phyloP scores from a whole-genome alignment of 2,329 filamentous ascomycete species.

The Colletotrichum sp. region DNA sequence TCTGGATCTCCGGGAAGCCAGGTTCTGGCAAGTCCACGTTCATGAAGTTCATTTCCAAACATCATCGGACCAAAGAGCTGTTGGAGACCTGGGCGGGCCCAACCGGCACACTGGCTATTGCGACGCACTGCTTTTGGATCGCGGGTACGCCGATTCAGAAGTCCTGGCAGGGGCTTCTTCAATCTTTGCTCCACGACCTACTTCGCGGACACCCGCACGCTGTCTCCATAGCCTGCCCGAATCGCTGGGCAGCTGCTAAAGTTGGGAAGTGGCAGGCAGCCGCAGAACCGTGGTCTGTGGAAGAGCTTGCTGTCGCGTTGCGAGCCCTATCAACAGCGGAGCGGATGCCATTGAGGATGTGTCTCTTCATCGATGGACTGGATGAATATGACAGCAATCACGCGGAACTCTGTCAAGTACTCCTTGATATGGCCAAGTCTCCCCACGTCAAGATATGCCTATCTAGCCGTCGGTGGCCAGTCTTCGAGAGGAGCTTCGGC shows the following conservation, averaged over 20 bases:
- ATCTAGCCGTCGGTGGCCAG: not conserved
- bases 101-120: not conserved
- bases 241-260: not conserved
- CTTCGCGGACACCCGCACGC: not conserved
- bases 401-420: not conserved
- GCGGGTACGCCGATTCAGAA: not conserved
- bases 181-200: not conserved
- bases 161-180: not conserved
- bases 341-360: not conserved
- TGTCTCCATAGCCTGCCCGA: not conserved
- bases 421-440: not conserved
- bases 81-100: rapidly evolving
- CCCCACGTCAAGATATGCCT: not conserved
- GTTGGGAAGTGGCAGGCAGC: not conserved
- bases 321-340: not conserved
- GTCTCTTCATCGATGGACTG: not conserved
- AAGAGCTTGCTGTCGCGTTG: not conserved
- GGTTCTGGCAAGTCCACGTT: not conserved
- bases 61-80: not conserved
- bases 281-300: not conserved
- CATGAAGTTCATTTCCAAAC: not conserved
- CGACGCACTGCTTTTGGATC: not conserved
- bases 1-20: not conserved
- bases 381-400: not conserved
- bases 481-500: not conserved